Evolutionary conservation across 1,139 yeast genomes (phyloP).

Genomic region (Yamadazyma oceani): DNA sequence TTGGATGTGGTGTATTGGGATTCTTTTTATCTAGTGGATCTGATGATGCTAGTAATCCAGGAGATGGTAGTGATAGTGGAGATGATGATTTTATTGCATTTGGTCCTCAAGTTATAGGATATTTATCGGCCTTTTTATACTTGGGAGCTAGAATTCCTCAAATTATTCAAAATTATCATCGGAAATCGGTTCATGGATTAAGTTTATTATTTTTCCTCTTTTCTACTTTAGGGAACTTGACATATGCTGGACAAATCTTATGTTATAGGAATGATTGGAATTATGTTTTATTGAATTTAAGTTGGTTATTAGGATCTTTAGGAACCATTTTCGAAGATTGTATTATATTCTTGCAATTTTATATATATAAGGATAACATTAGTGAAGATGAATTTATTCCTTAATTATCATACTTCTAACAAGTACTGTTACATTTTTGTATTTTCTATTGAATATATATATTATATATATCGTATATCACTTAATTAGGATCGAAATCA

Average conservation of each 20-base stretch:
- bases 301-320: constrained; percentile 74
- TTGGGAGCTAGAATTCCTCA: constrained; percentile 81
- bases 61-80: constrained; percentile 14
- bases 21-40: constrained; percentile 49
- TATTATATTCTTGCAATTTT: constrained; percentile 64
- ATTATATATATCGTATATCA: neutral
- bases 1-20: constrained; percentile 66
- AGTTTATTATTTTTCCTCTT: constrained; percentile 73
- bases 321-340: constrained; percentile 73
- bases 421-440: no score
- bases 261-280: constrained; percentile 60
- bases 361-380: constrained; percentile 45
- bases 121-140: constrained; percentile 66
- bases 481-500: constrained; percentile 39
- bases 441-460: neutral
- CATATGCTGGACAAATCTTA: constrained; percentile 75
- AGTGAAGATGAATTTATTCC: constrained; percentile 16
- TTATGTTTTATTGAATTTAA: constrained; percentile 61
- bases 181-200: constrained; percentile 73
- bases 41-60: constrained; percentile 13
- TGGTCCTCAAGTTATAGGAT: constrained; percentile 74
- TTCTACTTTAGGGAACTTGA: constrained; percentile 72
- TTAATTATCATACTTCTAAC: constrained; percentile 3
- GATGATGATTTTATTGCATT: constrained; percentile 27
- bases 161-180: constrained; percentile 64